Evolutionary conservation across 2,329 filamentous ascomycete species (phyloP).

Genomic region (Neurospora crassa): DNA sequence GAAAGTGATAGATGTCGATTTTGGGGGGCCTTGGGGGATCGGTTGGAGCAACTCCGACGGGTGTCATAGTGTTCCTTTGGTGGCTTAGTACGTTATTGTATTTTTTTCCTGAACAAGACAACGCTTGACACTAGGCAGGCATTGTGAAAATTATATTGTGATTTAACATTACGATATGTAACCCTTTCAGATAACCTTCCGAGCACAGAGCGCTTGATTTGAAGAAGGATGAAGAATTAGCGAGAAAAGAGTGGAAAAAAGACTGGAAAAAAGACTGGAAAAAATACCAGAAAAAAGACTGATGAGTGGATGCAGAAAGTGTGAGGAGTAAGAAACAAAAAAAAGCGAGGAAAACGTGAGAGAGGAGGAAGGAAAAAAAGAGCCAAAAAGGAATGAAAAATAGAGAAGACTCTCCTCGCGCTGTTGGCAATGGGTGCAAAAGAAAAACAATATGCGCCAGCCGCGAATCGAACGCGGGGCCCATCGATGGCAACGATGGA

Average conservation of each 20-base stretch:
- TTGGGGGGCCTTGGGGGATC: conserved; percentile 28
- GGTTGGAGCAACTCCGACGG: conserved; percentile 21
- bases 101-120: not conserved
- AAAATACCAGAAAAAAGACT: not conserved
- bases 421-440: not conserved
- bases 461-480: conserved; percentile 13
- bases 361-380: not conserved
- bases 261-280: not conserved
- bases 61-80: not conserved
- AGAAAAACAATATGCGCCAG: not conserved
- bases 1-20: conserved; percentile 30
- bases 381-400: not conserved
- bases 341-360: not conserved
- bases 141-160: not conserved
- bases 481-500: conserved; percentile 41
- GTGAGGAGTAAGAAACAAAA: not conserved
- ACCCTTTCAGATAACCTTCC: not conserved
- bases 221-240: not conserved
- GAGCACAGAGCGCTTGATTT: not conserved
- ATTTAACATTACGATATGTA: not conserved
- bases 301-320: not conserved
- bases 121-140: not conserved
- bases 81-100: not conserved
- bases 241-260: not conserved
- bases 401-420: too few relatives aligned